Evolutionary conservation across 1,139 yeast genomes (phyloP).

Genomic region (Candida albicans): DNA sequence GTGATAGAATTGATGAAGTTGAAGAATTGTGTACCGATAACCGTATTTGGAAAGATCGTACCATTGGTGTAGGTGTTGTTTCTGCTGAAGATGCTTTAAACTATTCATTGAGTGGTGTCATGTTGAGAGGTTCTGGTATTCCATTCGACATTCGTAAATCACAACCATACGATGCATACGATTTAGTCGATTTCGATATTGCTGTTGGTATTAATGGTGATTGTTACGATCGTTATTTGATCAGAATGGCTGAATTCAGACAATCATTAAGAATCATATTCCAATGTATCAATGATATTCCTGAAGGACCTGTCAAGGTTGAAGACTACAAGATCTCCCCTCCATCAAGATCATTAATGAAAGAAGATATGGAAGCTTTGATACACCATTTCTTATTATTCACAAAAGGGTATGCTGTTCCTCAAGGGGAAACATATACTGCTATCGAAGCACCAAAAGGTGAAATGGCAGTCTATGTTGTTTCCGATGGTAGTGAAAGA

Average conservation of each 20-base stretch:
- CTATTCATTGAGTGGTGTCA: conserved; percentile 80
- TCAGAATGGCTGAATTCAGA: conserved; percentile 90
- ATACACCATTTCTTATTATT: conserved; percentile 86
- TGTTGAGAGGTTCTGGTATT: conserved; percentile 89
- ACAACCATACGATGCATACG: conserved; percentile 90
- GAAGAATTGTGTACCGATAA: conserved; percentile 89
- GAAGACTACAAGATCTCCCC: conserved; percentile 86
- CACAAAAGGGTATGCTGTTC: conserved; percentile 88
- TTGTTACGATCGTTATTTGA: conserved; percentile 85
- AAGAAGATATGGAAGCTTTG: conserved; percentile 90
- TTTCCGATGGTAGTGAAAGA: conserved; percentile 86
- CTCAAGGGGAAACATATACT: conserved; percentile 88
- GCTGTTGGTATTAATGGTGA: conserved; percentile 89
- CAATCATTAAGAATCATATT: conserved; percentile 86
- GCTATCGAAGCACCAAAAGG: conserved; percentile 96
- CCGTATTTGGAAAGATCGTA: conserved; percentile 91
- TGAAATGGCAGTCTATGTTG: conserved; percentile 90
- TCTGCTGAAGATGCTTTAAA: conserved; percentile 86
- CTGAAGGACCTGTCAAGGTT: conserved; percentile 89
- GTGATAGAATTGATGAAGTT: conserved; percentile 87
- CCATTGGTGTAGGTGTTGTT: conserved; percentile 75
- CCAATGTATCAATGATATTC: conserved; percentile 90
- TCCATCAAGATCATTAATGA: conserved; percentile 81
- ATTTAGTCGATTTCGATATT: conserved; percentile 79
- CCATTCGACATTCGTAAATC: conserved; percentile 86